phyloP scores from a whole-genome alignment of 2,329 filamentous ascomycete genomes.

The Aspergillus felis region DNA sequence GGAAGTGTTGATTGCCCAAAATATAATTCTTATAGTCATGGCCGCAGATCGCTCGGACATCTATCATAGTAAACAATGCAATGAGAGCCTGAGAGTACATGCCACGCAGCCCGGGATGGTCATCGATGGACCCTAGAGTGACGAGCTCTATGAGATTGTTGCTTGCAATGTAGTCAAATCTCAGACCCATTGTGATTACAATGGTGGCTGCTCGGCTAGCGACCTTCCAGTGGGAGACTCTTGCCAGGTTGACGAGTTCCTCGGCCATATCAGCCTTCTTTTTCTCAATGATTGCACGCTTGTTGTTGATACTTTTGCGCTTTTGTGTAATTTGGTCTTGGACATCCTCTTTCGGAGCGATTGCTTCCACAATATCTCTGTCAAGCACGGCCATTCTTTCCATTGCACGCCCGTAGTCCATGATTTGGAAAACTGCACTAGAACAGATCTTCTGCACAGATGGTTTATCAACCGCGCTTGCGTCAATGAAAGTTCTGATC shows the following conservation, averaged over 20 bases:
- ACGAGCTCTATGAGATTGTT: slow-evolving; percentile 79
- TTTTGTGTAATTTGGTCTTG: slow-evolving; percentile 53
- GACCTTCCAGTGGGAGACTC: slow-evolving; percentile 91
- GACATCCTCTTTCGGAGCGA: slow-evolving; percentile 67
- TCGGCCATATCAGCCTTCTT: slow-evolving; percentile 77
- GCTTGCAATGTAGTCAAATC: slow-evolving; percentile 85
- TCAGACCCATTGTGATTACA: slow-evolving; percentile 81
- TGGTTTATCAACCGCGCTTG: slow-evolving; percentile 84
- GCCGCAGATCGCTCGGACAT: slow-evolving; percentile 77
- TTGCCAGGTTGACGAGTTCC: slow-evolving; percentile 74
- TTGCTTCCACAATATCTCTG: slow-evolving; percentile 63
- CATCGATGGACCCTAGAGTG: slow-evolving; percentile 77
- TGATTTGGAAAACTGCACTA: slow-evolving; percentile 75
- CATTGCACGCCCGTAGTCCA: slow-evolving; percentile 86
- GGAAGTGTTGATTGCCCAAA: slow-evolving; percentile 70
- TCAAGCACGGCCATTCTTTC: slow-evolving; percentile 84
- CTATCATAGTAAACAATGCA: slow-evolving; percentile 76
- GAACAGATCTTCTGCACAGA: slow-evolving; percentile 88
- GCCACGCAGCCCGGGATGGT: slow-evolving; percentile 78
- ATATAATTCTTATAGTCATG: slow-evolving; percentile 88
- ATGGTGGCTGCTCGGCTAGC: slow-evolving; percentile 86
- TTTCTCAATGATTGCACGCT: slow-evolving; percentile 71
- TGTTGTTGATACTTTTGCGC: slow-evolving; percentile 68
- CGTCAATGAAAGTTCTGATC: slow-evolving; percentile 83
- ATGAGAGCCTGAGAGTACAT: slow-evolving; percentile 79